These are phyloP conservation scores for Fusarium brevicatenulatum DNA, from an alignment of 2,329 filamentous ascomycete species.

Conservation along the genomic window DNA sequence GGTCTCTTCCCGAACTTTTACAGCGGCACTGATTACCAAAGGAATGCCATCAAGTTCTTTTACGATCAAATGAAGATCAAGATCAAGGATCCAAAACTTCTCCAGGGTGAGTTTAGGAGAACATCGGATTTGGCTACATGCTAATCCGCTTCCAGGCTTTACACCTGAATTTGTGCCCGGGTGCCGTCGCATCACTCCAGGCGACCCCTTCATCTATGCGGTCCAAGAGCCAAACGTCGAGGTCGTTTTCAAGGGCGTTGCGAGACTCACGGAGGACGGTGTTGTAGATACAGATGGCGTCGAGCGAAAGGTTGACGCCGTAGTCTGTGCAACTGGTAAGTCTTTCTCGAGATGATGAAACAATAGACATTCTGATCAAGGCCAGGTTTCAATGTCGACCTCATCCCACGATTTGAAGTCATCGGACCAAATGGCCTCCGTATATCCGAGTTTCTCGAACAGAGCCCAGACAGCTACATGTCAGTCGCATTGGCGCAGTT, in stretches of 20 bases:
- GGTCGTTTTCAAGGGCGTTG: not conserved
- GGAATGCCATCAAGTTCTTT: not conserved
- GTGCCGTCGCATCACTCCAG: not conserved
- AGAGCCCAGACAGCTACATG: not conserved
- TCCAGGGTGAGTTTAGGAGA: fast-evolving
- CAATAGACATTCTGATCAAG: fast-evolving
- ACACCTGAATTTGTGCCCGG: not conserved
- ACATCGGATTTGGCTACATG: fast-evolving
- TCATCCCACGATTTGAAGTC: not conserved
- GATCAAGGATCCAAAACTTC: not conserved
- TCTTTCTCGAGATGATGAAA: fast-evolving
- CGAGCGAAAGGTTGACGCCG: not conserved
- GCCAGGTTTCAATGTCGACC: not conserved
- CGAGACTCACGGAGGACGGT: fast-evolving
- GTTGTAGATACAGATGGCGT: not conserved
- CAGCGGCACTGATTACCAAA: not conserved
- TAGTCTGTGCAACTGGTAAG: not conserved
- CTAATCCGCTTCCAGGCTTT: not conserved
- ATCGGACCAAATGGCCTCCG: not conserved
- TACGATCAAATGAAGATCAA: not conserved
- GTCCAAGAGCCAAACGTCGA: not conserved
- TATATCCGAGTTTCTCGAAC: not conserved
- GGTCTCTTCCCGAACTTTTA: not conserved
- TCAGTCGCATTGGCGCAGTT: not conserved
- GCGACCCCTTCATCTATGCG: not conserved